Evolutionary conservation across 176 grass and related monocot species (phyloP).

Genomic region (Zea mays): Zm-B73-REFERENCE-NAM-5.0 NC_050097.1:4868001-4868500

Average conservation of each 20-base stretch:
- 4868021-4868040: too few species aligned
- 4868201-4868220: slow-evolving; percentile 85
- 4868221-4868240: slow-evolving; percentile 93
- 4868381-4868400: slow-evolving; percentile 90
- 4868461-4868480: slow-evolving; percentile 2
- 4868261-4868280: neutral
- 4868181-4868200: slow-evolving; percentile 94
- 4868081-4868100: slow-evolving; percentile 9
- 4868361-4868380: slow-evolving; percentile 87
- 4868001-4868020: too few species aligned
- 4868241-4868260: too few species aligned
- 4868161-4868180: slow-evolving; percentile 93
- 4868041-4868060: neutral
- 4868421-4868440: slow-evolving; percentile 29
- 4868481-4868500: neutral
- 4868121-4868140: slow-evolving; percentile 84
- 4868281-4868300: neutral
- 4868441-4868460: slow-evolving; percentile 12
- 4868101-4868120: slow-evolving; percentile 31
- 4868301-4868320: slow-evolving; percentile 1
- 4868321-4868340: slow-evolving; percentile 84
- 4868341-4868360: slow-evolving; percentile 81
- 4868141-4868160: slow-evolving; percentile 71
- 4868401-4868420: slow-evolving; percentile 34
- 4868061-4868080: too few species aligned